Evolutionary conservation across 2,329 filamentous ascomycete species (phyloP), one percentile per base, ranked within the genome.

Genomic region (Setomelanomma holmii): DNA sequence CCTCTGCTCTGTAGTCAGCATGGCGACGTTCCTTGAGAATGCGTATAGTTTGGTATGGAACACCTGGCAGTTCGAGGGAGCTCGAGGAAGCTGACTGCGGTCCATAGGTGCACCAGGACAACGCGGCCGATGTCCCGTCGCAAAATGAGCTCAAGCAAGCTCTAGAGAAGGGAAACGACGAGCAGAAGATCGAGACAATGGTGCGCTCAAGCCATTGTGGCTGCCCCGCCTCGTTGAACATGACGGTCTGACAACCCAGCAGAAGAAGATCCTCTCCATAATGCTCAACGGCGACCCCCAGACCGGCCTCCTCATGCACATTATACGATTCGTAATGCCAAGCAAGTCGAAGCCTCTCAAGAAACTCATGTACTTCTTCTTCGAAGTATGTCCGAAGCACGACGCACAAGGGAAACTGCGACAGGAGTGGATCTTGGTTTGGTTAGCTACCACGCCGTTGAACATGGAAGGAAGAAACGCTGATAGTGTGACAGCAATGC

Each of bases 351-450:
- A 99, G 81, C 82, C 89, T 36, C 82, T 99, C 69, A 99, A 99
- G 86, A 99, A 99, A 82, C 84, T 99, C 56, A 85, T 99, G 49
- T 99, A 99, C 80, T 95, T 99, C 77, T 99, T 99, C 82, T 97
- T 98, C 75, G 95, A 99, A 79, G 95, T 98, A 75, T 98, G 95
- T 76, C 95, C 93, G 35, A 99, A 99, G 81, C 87, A 92, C 52
- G 95, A 99, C 77, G 83, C 88, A 47, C 88, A 83, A 72, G 95
- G 95, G 71, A 99, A 98, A 84, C 82, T 99, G 61, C 97, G 97
- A 83, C 95, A 99, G 79, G 95, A 99, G 80, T 98, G 97, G 91
- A 99, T 99, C 75, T 80, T 99, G 71, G 95, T 99, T 68, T 99
- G 95, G 93, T 97, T 79, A 64, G 82, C 74, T 5, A 16, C 27